Base-by-base conservation (phyloP, 2,329 filamentous ascomycete genomes). In the Domatiomyces globalis region DNA sequence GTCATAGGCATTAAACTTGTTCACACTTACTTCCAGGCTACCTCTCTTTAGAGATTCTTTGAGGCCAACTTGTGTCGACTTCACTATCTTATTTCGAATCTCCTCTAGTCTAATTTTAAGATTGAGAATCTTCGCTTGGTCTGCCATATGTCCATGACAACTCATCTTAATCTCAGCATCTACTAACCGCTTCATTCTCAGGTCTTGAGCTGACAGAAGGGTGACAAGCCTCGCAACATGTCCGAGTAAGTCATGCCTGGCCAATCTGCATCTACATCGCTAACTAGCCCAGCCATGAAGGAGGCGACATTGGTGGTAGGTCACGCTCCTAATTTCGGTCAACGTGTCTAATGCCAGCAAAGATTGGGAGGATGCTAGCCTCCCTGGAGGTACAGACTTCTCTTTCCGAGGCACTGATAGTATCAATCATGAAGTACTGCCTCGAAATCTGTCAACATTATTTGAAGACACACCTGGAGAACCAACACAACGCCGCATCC, bases 291-390 rank as follows among this genome's bases (percentile, higher is more conserved):
- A 39, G 33, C 33, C 33, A 39, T 39, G 33, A 39, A 15, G 33
- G 33, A 15, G 33, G 33, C 12, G 33, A 39, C 5, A 15, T 39
- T 39, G 12, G 10, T 15, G 33, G 33, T 39, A 39, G 9, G 33
- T 39, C 15, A 15, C 15, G 8, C 15, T 15, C 33, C 33, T 39
- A 5, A 5, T 39, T 39, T 15, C 12, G 33, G 15, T 5, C 9
- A 39, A 39, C 10, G 9, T 15, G 12, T 39, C 33, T 39, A 39
- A 45, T 19, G 15, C 15, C n/a, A 10, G 22, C 43, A 27, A 45
- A 57, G 56, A 54, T 33, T 58, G 56, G 56, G 56, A 58, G 36
- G 51, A 51, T 48, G 53, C 53, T 9, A 57, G 53, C 46, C 46
- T 57, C 20, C 48, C 53, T 9, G 51, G 53, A 9, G 51, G 45